Evolutionary conservation across 169 alveolate genomes (phyloP).

Genomic region (Besnoitia besnoiti): DNA sequence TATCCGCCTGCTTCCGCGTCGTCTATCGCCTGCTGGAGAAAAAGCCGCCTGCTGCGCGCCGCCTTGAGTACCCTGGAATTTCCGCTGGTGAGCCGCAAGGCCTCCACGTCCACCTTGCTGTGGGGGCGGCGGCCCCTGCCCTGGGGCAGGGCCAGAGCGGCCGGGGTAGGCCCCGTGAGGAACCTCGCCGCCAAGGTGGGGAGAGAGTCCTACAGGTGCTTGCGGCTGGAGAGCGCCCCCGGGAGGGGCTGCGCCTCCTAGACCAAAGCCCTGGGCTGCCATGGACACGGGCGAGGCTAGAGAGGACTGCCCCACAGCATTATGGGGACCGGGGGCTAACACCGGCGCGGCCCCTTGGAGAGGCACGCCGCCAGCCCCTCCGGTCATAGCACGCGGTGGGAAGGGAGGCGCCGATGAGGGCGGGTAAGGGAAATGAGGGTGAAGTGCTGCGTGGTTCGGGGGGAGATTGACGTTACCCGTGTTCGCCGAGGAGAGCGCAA

Average conservation of each 20-base stretch:
- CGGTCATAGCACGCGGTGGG: neutral
- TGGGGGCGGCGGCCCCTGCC: neutral
- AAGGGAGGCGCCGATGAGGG: neutral
- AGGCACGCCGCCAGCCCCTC: neutral
- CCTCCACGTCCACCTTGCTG: neutral
- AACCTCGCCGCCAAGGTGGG: neutral
- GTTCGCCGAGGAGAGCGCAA: neutral
- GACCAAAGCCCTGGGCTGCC: no score
- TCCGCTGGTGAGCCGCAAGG: neutral
- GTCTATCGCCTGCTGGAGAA: neutral
- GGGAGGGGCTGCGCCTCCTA: neutral
- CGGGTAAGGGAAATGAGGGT: neutral
- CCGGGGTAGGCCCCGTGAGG: neutral
- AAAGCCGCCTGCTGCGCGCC: neutral
- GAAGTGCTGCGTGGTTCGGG: neutral
- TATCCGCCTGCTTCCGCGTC: neutral
- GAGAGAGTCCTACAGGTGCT: neutral
- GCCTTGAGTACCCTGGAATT: neutral
- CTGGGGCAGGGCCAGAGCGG: neutral
- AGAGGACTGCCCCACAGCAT: neutral
- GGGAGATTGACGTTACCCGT: neutral
- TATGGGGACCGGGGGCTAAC: neutral
- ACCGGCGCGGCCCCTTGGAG: neutral
- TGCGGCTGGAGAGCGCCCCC: neutral
- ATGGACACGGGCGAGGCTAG: neutral